Percentiles rank a stretch among this genome's conserved stretches.
phyloP scores from a whole-genome alignment of 768 basidiomycete species.

The Suillus cothurnatus region DNA sequence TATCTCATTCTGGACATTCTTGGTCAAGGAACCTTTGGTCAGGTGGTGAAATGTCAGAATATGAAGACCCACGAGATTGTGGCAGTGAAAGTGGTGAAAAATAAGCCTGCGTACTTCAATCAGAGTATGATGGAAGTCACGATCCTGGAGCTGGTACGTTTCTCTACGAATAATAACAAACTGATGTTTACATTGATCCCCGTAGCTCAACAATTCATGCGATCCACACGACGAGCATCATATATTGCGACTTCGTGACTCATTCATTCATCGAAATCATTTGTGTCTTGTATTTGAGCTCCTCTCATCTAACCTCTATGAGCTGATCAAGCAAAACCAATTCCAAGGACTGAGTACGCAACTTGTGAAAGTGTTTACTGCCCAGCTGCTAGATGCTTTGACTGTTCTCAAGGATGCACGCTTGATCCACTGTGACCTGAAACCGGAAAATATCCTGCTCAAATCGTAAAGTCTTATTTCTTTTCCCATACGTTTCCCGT shows the following conservation, averaged over 20 bases:
- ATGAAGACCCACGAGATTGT: constrained; percentile 99
- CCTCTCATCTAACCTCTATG: constrained; percentile 95
- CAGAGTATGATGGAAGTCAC: constrained; percentile 99
- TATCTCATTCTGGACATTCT: constrained; percentile 98
- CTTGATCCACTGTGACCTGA: constrained; percentile 97
- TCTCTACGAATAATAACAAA: not conserved
- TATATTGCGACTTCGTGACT: constrained; percentile 91
- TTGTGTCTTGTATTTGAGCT: constrained; percentile 98
- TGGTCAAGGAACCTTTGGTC: constrained; percentile 98
- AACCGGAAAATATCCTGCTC: constrained; percentile 97
- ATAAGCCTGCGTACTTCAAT: constrained; percentile 99
- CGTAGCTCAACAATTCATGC: constrained; percentile 90
- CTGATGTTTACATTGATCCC: constrained; percentile 8
- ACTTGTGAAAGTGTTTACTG: constrained; percentile 98
- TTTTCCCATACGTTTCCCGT: constrained; percentile 4
- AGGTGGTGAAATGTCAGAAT: constrained; percentile 99
- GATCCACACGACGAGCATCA: constrained; percentile 97
- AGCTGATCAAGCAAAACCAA: constrained; percentile 99
- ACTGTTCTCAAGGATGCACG: constrained; percentile 93
- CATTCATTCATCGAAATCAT: constrained; percentile 95
- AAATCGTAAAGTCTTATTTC: constrained; percentile 67
- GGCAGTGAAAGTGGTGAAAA: constrained; percentile 99
- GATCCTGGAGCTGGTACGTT: constrained; percentile 88
- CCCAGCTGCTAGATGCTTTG: constrained; percentile 90
- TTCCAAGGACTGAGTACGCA: constrained; percentile 97